phyloP scores from a whole-genome alignment of 148 eudicot genomes.

The Tetragonia tetragonoides region DNA sequence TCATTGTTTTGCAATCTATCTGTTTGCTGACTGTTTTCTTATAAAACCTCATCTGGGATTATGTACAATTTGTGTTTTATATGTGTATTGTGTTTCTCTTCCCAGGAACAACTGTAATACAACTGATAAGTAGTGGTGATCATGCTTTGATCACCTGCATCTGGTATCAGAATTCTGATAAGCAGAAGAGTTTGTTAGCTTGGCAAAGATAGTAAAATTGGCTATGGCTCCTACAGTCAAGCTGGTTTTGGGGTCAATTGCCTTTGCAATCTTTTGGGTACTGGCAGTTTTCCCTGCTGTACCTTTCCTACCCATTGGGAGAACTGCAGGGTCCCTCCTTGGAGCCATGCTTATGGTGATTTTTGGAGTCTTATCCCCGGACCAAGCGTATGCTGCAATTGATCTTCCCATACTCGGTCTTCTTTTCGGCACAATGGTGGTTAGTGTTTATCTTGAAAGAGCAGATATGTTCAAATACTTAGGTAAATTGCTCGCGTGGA shows the following conservation, averaged over 20 bases:
- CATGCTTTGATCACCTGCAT: conserved; percentile 12
- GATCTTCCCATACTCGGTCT: conserved; percentile 81
- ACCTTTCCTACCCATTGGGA: conserved; percentile 73
- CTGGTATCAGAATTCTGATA: neutral
- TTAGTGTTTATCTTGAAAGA: conserved; percentile 81
- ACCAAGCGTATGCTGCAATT: conserved; percentile 83
- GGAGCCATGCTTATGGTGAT: conserved; percentile 92
- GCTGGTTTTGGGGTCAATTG: conserved; percentile 65
- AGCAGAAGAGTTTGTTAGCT: neutral
- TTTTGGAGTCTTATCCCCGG: conserved; percentile 66
- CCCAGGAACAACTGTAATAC: conserved; percentile 10
- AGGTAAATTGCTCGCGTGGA: conserved; percentile 72
- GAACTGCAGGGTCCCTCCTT: conserved; percentile 86
- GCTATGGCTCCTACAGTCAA: conserved; percentile 63
- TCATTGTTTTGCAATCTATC: neutral
- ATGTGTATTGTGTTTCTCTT: neutral
- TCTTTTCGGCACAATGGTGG: conserved; percentile 98
- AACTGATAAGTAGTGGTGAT: neutral
- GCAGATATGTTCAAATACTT: conserved; percentile 90
- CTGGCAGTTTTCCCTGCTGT: conserved; percentile 89
- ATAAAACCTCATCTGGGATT: neutral
- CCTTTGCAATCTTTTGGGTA: conserved; percentile 84
- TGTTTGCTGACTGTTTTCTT: neutral
- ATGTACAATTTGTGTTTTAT: neutral
- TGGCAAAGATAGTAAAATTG: conserved; percentile 33